Base-by-base conservation (phyloP, 305 asterid species). In the Rubia tinctorum region DNA sequence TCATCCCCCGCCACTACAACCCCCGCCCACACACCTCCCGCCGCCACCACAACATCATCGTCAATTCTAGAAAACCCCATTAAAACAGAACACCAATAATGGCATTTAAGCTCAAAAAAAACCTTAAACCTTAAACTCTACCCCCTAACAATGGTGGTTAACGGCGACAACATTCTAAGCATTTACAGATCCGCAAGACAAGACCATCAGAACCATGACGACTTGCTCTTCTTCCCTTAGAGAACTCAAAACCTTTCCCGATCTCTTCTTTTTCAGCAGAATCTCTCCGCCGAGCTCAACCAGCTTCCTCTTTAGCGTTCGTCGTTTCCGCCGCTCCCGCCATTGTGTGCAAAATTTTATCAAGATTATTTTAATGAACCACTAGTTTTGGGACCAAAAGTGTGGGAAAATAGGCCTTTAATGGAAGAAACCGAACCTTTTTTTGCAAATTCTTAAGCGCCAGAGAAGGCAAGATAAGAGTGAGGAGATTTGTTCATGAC, bases 401-500 rank as follows among this genome's bases (percentile, higher is more conserved):
- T 58, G 15, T 49, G 58, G n/a, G 10, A 49, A 49, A 49, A 49
- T n/a, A 49, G 18, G 10, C 1, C 17, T 2, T 49, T 17, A 0
- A 49, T 3, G 5, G n/a, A 2, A 49, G 60, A 64, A 14, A 51
- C 1, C 0, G 4, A 0, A 90, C 97, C 86, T 75, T 90, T 86
- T 81, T 86, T 87, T 72, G 99, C 99, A 59, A 94, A 94, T 51
- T 85, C 90, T 80, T 94, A 90, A 7, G 99, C 99, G 44, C 99
- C 99, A 0, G 92, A 82, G 73, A 94, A 94, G 3, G 90, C 98
- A 7, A 94, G 90, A 61, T 94, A 94, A 1, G 99, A 94, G 81
- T 94, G 99, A 6, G 99, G 99, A 40, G 98, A 94, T 69, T 88
- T 94, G 12, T 94, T 98, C 99, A 94, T 88, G 15, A 94, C 96